These are phyloP conservation scores for Vitis hybrid DNA, from an alignment of 177 flowering plant species.

Conservation along the genomic window DNA sequence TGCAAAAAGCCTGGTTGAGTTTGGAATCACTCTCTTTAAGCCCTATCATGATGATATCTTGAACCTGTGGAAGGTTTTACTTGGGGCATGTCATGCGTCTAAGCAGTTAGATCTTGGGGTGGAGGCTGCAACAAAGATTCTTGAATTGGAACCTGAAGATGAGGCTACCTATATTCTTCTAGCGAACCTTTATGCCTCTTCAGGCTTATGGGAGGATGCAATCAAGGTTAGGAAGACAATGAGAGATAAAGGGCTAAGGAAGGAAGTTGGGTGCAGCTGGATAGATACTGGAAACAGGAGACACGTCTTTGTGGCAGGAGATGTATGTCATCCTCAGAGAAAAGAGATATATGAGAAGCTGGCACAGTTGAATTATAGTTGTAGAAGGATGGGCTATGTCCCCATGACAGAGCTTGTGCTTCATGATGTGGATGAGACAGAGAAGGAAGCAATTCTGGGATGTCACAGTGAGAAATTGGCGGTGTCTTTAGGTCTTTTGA, in stretches of 20 bases:
- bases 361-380: conserved; percentile 14
- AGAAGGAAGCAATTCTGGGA: conserved; percentile 29
- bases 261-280: conserved; percentile 43
- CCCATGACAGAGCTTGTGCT: conserved; percentile 32
- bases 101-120: conserved; percentile 35
- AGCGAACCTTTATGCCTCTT: conserved; percentile 33
- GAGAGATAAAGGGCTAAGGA: conserved; percentile 26
- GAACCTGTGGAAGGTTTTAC: conserved; percentile 36
- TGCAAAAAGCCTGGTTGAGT: conserved; percentile 18
- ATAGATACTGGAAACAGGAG: conserved; percentile 28
- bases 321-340: conserved; percentile 31
- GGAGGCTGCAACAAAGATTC: conserved; percentile 29
- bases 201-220: conserved; percentile 31
- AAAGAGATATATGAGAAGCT: conserved; percentile 34
- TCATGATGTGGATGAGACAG: conserved; percentile 31
- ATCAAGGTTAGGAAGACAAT: conserved; percentile 23
- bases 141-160: conserved; percentile 36
- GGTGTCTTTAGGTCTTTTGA: conserved; percentile 6
- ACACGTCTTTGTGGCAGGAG: conserved; percentile 41
- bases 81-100: conserved; percentile 42
- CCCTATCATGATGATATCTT: conserved; percentile 9
- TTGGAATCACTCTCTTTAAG: conserved; percentile 14
- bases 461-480: conserved; percentile 15
- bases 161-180: conserved; percentile 38
- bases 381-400: conserved; percentile 26